Evolutionary conservation across 2,329 filamentous ascomycete genomes (phyloP).

Genomic region (Purpureocillium takamizusanense): DNA sequence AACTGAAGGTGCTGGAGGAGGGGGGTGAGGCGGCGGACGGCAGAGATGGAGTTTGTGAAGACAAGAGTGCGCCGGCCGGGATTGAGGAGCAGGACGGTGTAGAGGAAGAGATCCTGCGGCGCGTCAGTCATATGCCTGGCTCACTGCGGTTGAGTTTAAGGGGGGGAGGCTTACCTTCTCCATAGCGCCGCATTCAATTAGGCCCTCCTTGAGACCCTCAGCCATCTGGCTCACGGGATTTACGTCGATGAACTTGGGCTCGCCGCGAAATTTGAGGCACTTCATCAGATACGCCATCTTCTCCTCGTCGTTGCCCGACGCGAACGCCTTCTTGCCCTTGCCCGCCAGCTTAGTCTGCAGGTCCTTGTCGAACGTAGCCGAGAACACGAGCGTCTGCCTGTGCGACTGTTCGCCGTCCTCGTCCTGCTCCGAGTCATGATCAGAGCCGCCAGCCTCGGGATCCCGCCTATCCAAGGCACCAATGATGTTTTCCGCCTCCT

Average conservation of each 20-base stretch:
- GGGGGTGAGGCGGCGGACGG: conserved; percentile 77
- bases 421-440: conserved; percentile 38
- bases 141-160: background rate
- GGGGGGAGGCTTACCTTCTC: conserved; percentile 59
- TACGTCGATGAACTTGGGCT: conserved; percentile 84
- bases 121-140: conserved; percentile 7
- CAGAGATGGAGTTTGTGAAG: conserved; percentile 93
- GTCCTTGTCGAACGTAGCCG: conserved; percentile 87
- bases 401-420: conserved; percentile 34
- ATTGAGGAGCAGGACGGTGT: conserved; percentile 76
- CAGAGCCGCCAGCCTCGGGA: conserved; percentile 45
- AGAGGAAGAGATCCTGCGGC: conserved; percentile 76
- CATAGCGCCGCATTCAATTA: conserved; percentile 85
- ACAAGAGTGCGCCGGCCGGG: conserved; percentile 74
- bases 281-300: conserved; percentile 90
- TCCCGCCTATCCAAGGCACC: conserved; percentile 66
- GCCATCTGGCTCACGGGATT: conserved; percentile 90
- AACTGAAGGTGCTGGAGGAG: conserved; percentile 77
- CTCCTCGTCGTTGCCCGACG: conserved; percentile 56
- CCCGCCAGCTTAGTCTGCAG: conserved; percentile 85
- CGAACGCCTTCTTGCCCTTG: conserved; percentile 45
- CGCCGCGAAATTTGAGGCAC: conserved; percentile 78
- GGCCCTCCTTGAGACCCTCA: conserved; percentile 71
- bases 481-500: conserved; percentile 85
- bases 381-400: conserved; percentile 90